These are phyloP conservation scores for Coleophoma eucalyptorum DNA, from an alignment of 2,329 filamentous ascomycete species.

Conservation along the genomic window DNA sequence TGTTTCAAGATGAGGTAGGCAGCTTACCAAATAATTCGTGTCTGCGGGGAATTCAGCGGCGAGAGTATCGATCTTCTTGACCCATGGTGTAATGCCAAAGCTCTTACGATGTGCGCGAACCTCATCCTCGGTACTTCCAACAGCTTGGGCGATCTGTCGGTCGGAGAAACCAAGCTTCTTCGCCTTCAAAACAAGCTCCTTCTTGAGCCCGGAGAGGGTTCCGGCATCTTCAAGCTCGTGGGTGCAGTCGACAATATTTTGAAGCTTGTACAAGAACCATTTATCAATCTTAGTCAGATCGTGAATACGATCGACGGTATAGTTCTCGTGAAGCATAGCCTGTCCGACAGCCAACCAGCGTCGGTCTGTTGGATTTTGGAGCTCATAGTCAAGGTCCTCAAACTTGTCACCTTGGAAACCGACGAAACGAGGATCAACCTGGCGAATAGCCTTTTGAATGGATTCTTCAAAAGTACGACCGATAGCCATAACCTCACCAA, in stretches of 20 bases:
- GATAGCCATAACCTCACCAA: constrained; percentile 99
- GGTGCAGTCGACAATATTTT: constrained; percentile 93
- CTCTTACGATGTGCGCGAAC: constrained; percentile 80
- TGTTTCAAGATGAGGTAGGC: background rate
- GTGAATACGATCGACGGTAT: constrained; percentile 87
- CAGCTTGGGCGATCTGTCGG: constrained; percentile 84
- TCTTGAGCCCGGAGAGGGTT: constrained; percentile 78
- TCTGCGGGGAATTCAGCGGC: constrained; percentile 94
- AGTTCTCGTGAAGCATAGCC: constrained; percentile 96
- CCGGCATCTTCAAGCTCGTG: constrained; percentile 81
- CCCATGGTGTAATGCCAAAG: constrained; percentile 90
- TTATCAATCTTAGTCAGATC: constrained; percentile 98
- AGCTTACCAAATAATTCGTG: constrained; percentile 72
- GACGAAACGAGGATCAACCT: constrained; percentile 87
- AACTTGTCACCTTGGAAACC: constrained; percentile 97
- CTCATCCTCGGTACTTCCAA: constrained; percentile 83
- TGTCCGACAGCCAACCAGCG: constrained; percentile 97
- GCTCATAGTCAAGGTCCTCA: constrained; percentile 83
- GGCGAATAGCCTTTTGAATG: constrained; percentile 97
- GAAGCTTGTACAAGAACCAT: constrained; percentile 98
- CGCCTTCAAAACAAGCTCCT: constrained; percentile 82
- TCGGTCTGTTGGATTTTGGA: constrained; percentile 91
- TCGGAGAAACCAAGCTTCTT: constrained; percentile 99
- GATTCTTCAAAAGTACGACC: constrained; percentile 98
- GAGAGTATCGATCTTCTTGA: constrained; percentile 97